These are phyloP conservation scores for Hericium coralloides DNA, from an alignment of 768 basidiomycete genomes.

Conservation along the genomic window DNA sequence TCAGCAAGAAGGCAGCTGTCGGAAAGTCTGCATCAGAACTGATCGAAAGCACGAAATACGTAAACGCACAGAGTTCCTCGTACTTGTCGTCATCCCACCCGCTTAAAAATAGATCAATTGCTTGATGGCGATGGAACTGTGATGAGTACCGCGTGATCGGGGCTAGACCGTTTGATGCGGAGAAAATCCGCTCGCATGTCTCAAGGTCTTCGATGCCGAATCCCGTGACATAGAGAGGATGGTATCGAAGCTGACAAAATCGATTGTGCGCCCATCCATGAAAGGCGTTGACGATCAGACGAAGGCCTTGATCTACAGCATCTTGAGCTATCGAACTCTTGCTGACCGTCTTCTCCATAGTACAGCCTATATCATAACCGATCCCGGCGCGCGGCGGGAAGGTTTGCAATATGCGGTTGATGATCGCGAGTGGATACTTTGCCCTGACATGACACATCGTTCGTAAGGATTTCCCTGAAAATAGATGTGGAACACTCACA, in stretches of 20 bases:
- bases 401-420: background rate
- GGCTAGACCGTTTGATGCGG: background rate
- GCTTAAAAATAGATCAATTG: background rate
- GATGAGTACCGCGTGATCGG: background rate
- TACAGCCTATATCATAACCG: background rate
- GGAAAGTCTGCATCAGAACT: no score
- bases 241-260: background rate
- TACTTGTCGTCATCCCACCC: background rate
- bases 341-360: background rate
- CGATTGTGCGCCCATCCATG: background rate
- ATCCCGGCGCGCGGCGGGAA: background rate
- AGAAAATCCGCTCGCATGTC: background rate
- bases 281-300: background rate
- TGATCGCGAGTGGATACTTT: conserved; percentile 1
- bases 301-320: background rate
- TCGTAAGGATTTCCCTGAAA: background rate
- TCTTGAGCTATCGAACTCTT: background rate
- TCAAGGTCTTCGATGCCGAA: background rate
- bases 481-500: background rate
- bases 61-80: background rate
- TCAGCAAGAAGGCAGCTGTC: no score
- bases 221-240: background rate
- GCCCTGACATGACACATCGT: background rate
- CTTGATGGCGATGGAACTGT: background rate
- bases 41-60: no score